Evolutionary conservation across 2,329 filamentous ascomycete species (phyloP).

Genomic region (Fusarium sterilihyphosum): DNA sequence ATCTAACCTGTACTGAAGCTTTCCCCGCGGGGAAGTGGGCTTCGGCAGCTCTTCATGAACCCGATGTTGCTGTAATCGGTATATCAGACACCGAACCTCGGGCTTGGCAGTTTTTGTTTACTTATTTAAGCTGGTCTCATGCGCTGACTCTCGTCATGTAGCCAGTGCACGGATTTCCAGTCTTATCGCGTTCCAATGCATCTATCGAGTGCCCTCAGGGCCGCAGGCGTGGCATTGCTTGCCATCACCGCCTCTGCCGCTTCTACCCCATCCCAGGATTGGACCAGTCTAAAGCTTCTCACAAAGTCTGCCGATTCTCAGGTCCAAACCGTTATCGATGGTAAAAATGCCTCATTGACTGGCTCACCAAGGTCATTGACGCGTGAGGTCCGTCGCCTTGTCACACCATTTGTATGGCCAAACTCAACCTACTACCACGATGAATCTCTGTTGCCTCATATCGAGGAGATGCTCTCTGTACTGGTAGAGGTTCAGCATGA

Average conservation of each 20-base stretch:
- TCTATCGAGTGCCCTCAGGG: not conserved
- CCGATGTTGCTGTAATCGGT: slow-evolving; percentile 1
- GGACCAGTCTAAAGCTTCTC: slow-evolving; percentile 2
- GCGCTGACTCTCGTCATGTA: not conserved
- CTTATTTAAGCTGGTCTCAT: not conserved
- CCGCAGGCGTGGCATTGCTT: not conserved
- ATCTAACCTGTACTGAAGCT: not conserved
- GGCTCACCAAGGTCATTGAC: slow-evolving; percentile 5
- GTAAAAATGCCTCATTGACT: slow-evolving; percentile 1
- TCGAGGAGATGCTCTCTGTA: slow-evolving; percentile 3
- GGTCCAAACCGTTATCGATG: not conserved
- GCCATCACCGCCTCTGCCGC: not conserved
- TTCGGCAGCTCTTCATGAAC: not conserved
- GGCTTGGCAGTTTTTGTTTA: slow-evolving; percentile 1
- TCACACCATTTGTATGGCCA: slow-evolving; percentile 9
- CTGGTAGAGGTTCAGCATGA: not conserved
- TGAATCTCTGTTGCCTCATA: not conserved
- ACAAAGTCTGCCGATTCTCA: slow-evolving; percentile 1
- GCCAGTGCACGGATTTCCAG: too few relatives aligned
- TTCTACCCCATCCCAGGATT: not conserved
- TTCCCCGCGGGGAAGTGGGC: slow-evolving; percentile 8
- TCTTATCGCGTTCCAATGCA: not conserved
- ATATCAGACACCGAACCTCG: slow-evolving; percentile 9
- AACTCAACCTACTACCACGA: slow-evolving; percentile 15
- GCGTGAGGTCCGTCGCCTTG: slow-evolving; percentile 4